phyloP scores from a whole-genome alignment of 441 rosid genomes.

The Croton setiger region DNA sequence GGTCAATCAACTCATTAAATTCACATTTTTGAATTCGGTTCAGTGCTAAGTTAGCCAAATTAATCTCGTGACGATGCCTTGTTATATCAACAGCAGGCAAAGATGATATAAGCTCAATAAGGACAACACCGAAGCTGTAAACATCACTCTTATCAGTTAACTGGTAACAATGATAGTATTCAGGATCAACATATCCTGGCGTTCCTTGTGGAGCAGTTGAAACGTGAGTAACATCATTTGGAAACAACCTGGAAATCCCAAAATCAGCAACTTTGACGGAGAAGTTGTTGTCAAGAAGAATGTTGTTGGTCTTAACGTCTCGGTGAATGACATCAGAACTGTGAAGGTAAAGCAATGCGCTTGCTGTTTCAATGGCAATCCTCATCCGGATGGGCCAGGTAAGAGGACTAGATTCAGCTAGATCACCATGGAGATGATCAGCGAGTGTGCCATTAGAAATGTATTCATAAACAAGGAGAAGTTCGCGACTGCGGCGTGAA shows the following conservation, averaged over 20 bases:
- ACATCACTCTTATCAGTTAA: conserved; percentile 66
- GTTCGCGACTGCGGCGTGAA: conserved; percentile 58
- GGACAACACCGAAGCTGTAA: conserved; percentile 70
- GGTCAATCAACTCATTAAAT: conserved; percentile 49
- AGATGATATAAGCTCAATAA: conserved; percentile 60
- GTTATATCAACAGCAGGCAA: conserved; percentile 63
- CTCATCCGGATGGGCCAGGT: conserved; percentile 56
- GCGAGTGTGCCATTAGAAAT: conserved; percentile 64
- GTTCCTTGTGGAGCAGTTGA: conserved; percentile 78
- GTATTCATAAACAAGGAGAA: conserved; percentile 69
- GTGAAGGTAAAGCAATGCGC: conserved; percentile 62
- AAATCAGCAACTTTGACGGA: conserved; percentile 70
- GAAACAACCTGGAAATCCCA: conserved; percentile 53
- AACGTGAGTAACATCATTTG: conserved; percentile 52
- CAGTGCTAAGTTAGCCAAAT: conserved; percentile 57
- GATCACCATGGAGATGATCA: conserved; percentile 62
- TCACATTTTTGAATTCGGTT: conserved; percentile 46
- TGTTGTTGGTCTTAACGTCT: conserved; percentile 63
- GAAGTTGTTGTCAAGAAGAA: conserved; percentile 55
- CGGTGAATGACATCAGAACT: conserved; percentile 58
- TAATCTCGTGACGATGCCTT: conserved; percentile 54
- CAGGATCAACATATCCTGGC: conserved; percentile 67
- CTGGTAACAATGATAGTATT: conserved; percentile 55
- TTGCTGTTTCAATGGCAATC: conserved; percentile 62
- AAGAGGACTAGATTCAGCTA: conserved; percentile 25